phyloP scores from a whole-genome alignment of 2,329 filamentous ascomycete species.

The Sclerotinia sclerotiorum region DNA sequence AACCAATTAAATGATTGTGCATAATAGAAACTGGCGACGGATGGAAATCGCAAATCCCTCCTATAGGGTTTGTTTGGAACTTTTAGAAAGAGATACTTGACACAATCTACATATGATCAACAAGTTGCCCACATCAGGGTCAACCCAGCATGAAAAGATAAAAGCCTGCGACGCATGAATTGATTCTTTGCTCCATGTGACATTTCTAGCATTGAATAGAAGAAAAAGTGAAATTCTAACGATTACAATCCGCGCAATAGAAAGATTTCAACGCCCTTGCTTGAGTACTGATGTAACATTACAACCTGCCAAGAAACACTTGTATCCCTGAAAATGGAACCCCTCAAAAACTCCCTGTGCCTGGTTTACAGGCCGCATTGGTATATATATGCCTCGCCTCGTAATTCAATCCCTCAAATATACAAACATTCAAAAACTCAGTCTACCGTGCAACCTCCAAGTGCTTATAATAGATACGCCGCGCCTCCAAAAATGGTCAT shows the following conservation, averaged over 20 bases:
- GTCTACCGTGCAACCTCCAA: conserved; percentile 1
- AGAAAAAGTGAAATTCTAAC: neutral
- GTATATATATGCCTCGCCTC: conserved; percentile 30
- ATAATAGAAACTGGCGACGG: neutral
- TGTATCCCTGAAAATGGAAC: conserved; percentile 26
- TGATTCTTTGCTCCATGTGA: neutral
- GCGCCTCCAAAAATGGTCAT: conserved; percentile 41
- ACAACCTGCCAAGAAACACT: conserved; percentile 9
- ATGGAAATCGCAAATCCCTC: neutral
- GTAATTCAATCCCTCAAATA: conserved; percentile 24
- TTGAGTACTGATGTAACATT: conserved; percentile 14
- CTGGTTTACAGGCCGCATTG: conserved; percentile 19
- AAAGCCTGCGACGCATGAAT: neutral
- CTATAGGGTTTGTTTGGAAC: neutral
- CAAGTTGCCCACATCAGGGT: neutral
- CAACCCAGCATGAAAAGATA: too few relatives aligned
- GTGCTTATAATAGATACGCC: conserved; percentile 38
- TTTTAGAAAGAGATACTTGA: neutral
- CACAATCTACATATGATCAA: neutral
- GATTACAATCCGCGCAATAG: conserved; percentile 2
- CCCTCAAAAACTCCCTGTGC: conserved; percentile 19
- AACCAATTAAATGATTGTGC: neutral
- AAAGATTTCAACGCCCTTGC: conserved; percentile 18
- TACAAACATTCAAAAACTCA: conserved; percentile 26
- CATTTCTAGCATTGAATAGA: conserved; percentile 2